Evolutionary conservation across 2,329 filamentous ascomycete genomes (phyloP), one percentile per base, ranked within the genome.

Genomic region (Microsporum audouinii): DNA sequence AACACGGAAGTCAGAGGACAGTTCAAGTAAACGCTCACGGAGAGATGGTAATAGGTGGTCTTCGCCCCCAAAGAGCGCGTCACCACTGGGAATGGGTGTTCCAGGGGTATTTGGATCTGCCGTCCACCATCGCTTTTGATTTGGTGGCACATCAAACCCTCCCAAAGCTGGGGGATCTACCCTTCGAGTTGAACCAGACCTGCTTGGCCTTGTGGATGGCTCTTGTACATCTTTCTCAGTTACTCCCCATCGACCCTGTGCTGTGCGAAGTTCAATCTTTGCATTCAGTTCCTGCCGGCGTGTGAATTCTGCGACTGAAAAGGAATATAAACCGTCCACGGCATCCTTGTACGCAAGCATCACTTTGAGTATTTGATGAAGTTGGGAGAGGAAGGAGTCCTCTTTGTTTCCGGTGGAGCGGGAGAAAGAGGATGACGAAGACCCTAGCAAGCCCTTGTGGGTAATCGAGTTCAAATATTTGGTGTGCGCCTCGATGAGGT

Each of bases 301-400:
- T 1, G 90, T 95, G 73, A 95, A 99, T 73, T 97, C 92, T 0
- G 91, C 90, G 5, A 97, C 90, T 59, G 88, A 91, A 82, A 91
- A 96, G 60, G 88, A 91, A 78, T 97, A 99, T 5, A 99, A 81
- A 0, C 90, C 89, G 70, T 99, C 94, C 41, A 99, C 90, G 12
- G 86, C 88, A 72, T 96, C 92, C 68, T 92, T 89, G 75, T 96
- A 99, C 43, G 84, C 83, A 43, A 99, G 85, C 91, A 99, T 99
- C 62, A 88, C 86, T 69, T 94, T 91, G 56, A 99, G 81, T 29
- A 99, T 86, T 69, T 96, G 91, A 72, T 95, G 89, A 1, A 99
- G 82, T 73, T 99, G 94, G 53, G 86, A 82, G 65, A 96, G 89
- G 75, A 97, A 97, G 63, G 86, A 84, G 64, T 90, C 87, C 67